Conservation (phyloP, 208 protist species). For the Crithidia mellificae region DNA sequence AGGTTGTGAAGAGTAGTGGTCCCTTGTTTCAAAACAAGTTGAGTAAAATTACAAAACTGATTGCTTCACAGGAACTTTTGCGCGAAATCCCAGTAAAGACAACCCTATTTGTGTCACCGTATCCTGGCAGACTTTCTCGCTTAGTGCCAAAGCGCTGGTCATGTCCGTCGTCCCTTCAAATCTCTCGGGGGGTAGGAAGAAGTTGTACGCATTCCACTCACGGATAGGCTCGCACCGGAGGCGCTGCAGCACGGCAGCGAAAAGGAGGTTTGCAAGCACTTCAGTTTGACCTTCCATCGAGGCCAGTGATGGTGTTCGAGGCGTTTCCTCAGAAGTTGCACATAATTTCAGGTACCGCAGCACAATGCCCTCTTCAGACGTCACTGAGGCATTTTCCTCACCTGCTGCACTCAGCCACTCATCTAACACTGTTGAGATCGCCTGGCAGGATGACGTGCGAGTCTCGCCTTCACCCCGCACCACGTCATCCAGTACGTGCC, state of each 20-base stretch:
- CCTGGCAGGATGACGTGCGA: background rate
- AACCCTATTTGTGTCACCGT: too few species aligned
- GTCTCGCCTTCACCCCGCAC: too few species aligned
- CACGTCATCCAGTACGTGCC: constrained; percentile 30
- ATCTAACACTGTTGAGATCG: background rate
- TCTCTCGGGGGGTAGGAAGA: constrained; percentile 17
- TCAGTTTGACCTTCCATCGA: background rate
- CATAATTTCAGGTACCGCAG: too few species aligned
- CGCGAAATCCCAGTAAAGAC: too few species aligned
- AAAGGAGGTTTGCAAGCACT: background rate
- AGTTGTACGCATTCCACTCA: constrained; percentile 27
- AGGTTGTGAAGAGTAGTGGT: too few species aligned
- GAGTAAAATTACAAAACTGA: too few species aligned
- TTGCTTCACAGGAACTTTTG: too few species aligned
- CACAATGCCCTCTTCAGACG: background rate
- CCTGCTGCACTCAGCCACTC: constrained; percentile 1
- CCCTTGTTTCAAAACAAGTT: too few species aligned
- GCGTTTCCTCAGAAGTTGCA: too few species aligned
- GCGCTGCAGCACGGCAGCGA: background rate
- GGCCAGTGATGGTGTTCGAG: too few species aligned
- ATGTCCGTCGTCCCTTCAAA: constrained; percentile 22
- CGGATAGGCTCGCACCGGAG: background rate
- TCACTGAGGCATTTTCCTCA: background rate
- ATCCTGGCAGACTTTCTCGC: too few species aligned
- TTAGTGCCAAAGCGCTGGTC: background rate